phyloP scores from a whole-genome alignment of 2,329 filamentous ascomycete genomes.

The Sclerotinia subarctica region DNA sequence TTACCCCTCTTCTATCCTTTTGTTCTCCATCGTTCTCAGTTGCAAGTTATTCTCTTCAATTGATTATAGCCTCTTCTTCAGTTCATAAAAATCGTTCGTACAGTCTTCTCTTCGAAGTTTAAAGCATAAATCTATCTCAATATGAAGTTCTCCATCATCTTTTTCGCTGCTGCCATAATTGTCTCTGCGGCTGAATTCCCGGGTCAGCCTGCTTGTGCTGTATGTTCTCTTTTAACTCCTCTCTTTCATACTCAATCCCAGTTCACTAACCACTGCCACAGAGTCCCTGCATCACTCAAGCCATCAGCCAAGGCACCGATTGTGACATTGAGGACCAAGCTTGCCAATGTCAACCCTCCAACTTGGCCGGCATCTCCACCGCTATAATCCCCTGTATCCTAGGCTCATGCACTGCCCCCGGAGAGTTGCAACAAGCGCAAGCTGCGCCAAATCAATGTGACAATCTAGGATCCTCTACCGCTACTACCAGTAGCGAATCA shows the following conservation, averaged over 20 bases:
- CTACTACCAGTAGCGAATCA: neutral
- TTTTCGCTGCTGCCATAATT: neutral
- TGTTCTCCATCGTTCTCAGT: slow-evolving; percentile 7
- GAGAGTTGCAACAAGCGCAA: slow-evolving; percentile 1
- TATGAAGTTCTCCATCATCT: slow-evolving; percentile 10
- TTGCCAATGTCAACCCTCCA: slow-evolving; percentile 9
- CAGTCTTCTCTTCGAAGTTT: neutral
- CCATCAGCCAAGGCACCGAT: slow-evolving; percentile 1
- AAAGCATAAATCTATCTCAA: neutral
- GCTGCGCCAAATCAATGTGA: neutral
- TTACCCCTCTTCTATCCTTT: slow-evolving; percentile 3
- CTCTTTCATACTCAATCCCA: neutral
- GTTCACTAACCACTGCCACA: neutral
- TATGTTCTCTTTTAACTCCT: neutral
- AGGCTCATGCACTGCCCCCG: neutral
- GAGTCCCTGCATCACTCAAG: slow-evolving; percentile 5
- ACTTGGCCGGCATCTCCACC: neutral
- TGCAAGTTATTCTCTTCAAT: neutral
- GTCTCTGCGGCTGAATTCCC: neutral
- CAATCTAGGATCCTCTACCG: neutral
- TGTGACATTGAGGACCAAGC: slow-evolving; percentile 9
- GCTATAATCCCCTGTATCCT: neutral
- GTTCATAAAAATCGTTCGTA: neutral
- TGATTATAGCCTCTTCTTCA: neutral
- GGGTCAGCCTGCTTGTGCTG: slow-evolving; percentile 9